Base-by-base conservation (phyloP, 2,329 filamentous ascomycete genomes). In the Trichophyton equinum region DNA sequence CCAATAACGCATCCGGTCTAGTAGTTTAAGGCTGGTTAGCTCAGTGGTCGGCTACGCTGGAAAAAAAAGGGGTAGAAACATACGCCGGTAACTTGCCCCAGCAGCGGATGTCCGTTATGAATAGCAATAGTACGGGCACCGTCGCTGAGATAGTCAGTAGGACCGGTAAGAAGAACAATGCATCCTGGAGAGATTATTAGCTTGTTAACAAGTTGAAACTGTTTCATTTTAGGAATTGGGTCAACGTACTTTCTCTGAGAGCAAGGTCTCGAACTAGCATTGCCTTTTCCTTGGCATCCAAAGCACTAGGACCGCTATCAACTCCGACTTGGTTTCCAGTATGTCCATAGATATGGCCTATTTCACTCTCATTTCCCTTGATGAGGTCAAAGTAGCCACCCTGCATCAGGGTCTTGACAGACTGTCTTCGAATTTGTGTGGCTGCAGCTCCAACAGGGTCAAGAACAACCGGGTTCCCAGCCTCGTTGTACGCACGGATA, bases 291-390 rank as follows among this genome's bases (percentile, higher is more conserved):
- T 76, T 68, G 0, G 76, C 66, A 18, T 76, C 70, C 64, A 83
- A 72, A 2, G 77, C 77, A 57, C 84, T 83, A 3, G 81, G 75
- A 0, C 81, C 82, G 64, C 86, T 89, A 74, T 97, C 92, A 9
- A 97, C 92, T 57, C 92, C 92, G 49, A 86, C 85, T 74, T 96
- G 92, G 64, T 85, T 82, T 1, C 78, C 75, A 25, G 71, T 74
- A 49, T 81, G 77, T 47, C 86, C 87, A 44, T 81, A 82, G 0
- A 92, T 84, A 2, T 88, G 85, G 56, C 82, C 79, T 63, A 97
- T 91, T 73, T 97, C 94, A 60, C 87, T 85, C 71, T 95, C 89
- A 74, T 97, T 97, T 57, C 92, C 92, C 72, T 97, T 97, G 74
- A 97, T 91, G 47, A 96, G 79, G 72, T 89, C 84, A 68, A 95